Evolutionary conservation across 352 stramenopile species (phyloP).

Genomic region (Phytopythium sindhum): DNA sequence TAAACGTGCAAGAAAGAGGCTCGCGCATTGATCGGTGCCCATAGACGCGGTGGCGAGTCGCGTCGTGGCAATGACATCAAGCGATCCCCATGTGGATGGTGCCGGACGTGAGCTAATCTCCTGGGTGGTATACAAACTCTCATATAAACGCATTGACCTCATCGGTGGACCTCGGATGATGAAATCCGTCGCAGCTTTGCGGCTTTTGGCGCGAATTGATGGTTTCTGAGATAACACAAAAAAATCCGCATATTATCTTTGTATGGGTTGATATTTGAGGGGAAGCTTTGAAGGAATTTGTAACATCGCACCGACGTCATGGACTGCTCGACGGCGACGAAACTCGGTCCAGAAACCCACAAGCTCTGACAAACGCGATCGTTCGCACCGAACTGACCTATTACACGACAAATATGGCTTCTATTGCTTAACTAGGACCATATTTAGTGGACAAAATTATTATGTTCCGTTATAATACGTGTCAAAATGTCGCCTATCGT

Average conservation of each 20-base stretch:
- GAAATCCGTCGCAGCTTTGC: constrained; percentile 1
- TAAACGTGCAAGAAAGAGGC: neutral
- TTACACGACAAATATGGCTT: neutral
- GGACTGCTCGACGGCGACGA: constrained; percentile 1
- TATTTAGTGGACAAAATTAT: neutral
- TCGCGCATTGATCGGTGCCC: neutral
- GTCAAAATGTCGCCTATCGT: too few relatives aligned
- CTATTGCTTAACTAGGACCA: neutral
- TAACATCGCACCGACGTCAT: constrained; percentile 1
- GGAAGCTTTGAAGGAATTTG: neutral
- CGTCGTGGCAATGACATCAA: constrained; percentile 5
- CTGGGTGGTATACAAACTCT: neutral
- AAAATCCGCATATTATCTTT: neutral
- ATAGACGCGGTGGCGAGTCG: neutral
- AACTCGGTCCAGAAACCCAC: neutral
- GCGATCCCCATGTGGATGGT: neutral
- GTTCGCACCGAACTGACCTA: neutral
- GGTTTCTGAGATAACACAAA: neutral
- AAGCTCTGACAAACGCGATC: neutral
- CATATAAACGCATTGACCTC: constrained; percentile 3
- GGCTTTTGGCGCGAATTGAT: neutral
- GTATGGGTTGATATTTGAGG: neutral
- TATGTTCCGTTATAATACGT: neutral
- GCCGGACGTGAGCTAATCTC: neutral
- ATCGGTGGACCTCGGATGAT: neutral